Conservation (phyloP, 2,329 filamentous ascomycete genomes). For the Fusarium citri region DNA sequence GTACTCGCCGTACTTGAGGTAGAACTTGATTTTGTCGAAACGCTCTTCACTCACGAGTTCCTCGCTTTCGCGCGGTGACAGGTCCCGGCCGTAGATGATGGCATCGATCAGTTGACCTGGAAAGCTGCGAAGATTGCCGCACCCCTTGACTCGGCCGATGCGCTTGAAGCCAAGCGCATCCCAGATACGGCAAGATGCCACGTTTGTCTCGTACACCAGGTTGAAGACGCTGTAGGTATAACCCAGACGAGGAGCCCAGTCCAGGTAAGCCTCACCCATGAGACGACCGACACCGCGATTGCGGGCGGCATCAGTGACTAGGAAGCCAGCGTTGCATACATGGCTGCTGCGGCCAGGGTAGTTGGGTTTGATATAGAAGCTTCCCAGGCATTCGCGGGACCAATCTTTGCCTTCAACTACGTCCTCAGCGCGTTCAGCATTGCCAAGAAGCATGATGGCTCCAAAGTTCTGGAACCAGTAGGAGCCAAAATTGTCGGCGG, state of each 20-base stretch:
- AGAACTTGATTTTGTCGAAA: constrained; percentile 98
- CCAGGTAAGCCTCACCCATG: constrained; percentile 81
- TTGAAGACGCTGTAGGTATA: constrained; percentile 96
- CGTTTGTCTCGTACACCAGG: constrained; percentile 92
- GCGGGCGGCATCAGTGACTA: constrained; percentile 78
- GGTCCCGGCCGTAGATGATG: constrained; percentile 80
- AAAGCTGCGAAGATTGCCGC: constrained; percentile 75
- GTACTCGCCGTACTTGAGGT: constrained; percentile 94
- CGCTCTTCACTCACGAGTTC: constrained; percentile 93
- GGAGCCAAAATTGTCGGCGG: constrained; percentile 77
- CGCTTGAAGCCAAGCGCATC: constrained; percentile 92
- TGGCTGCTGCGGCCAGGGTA: constrained; percentile 92
- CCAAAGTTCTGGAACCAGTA: constrained; percentile 96
- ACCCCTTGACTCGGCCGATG: constrained; percentile 83
- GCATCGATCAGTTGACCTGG: constrained; percentile 77
- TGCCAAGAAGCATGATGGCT: constrained; percentile 86
- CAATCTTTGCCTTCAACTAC: constrained; percentile 74
- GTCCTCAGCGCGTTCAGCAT: constrained; percentile 72
- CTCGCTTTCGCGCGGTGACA: constrained; percentile 71
- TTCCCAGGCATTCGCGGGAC: constrained; percentile 84
- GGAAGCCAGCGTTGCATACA: constrained; percentile 86
- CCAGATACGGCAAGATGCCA: constrained; percentile 91
- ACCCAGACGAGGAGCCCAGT: constrained; percentile 82
- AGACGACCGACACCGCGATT: constrained; percentile 80
- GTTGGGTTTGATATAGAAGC: constrained; percentile 95